A percentile compares a stretch with the other conserved stretches of the same genome.
phyloP scores from a whole-genome alignment of 2,329 filamentous ascomycete genomes.

The Pseudocercospora eumusae region DNA sequence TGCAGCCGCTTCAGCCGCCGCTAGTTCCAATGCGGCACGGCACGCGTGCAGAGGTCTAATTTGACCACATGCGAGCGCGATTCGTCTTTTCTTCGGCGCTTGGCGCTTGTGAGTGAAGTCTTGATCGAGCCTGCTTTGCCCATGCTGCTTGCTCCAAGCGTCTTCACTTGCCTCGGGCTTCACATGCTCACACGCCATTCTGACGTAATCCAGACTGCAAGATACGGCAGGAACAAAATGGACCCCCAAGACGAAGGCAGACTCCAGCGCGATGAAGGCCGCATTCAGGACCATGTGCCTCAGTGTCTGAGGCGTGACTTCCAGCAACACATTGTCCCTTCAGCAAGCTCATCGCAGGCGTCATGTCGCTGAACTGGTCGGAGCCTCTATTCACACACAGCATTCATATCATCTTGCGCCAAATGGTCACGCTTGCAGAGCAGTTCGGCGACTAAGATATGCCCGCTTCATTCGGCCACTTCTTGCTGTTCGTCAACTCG shows the following conservation, averaged over 20 bases:
- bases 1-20: neutral
- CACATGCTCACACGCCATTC: neutral
- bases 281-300: too few relatives aligned
- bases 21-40: neutral
- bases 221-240: neutral
- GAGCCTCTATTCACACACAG: neutral
- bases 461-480: neutral
- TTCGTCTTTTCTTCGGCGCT: too few relatives aligned
- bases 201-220: neutral
- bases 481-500: neutral
- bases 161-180: neutral
- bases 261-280: neutral
- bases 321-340: neutral
- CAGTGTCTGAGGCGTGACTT: neutral
- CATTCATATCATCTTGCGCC: neutral
- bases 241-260: neutral
- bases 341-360: too few relatives aligned
- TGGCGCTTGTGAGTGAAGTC: too few relatives aligned
- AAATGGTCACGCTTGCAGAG: neutral
- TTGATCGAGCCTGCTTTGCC: neutral
- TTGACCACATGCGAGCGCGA: neutral
- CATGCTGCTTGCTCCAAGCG: neutral
- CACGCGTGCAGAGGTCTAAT: neutral
- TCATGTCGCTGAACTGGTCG: neutral
- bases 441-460: neutral